phyloP scores from a whole-genome alignment of 257 asterid genomes.

The Lithospermum erythrorhizon region DNA sequence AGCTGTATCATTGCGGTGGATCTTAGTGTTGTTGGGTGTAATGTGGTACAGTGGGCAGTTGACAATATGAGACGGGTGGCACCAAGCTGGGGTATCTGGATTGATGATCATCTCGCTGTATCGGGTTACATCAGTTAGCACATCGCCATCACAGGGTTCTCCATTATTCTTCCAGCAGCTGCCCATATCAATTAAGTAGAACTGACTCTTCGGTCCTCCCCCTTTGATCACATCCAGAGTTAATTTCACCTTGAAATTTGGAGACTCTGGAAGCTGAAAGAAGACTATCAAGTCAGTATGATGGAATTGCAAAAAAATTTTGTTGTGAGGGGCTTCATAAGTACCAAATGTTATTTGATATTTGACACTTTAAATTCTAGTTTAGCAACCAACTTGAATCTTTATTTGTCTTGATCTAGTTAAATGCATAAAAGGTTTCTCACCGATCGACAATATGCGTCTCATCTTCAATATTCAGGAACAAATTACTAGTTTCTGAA shows the following conservation, averaged over 20 bases:
- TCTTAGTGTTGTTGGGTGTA: conserved; percentile 33
- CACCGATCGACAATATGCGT: too few relatives aligned
- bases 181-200: conserved; percentile 62
- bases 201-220: conserved; percentile 61
- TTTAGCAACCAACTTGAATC: too few relatives aligned
- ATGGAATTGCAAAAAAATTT: background rate
- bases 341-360: too few relatives aligned
- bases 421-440: too few relatives aligned
- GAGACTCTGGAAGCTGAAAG: conserved; percentile 49
- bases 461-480: too few relatives aligned
- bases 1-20: conserved; percentile 33
- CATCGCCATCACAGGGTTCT: conserved; percentile 49
- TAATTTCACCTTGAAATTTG: conserved; percentile 47
- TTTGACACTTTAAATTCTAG: too few relatives aligned
- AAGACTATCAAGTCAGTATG: background rate
- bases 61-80: conserved; percentile 31
- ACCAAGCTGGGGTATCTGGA: conserved; percentile 51
- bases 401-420: too few relatives aligned
- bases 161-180: conserved; percentile 75
- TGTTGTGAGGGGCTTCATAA: too few relatives aligned
- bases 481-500: background rate
- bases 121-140: conserved; percentile 42
- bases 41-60: conserved; percentile 64
- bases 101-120: conserved; percentile 61
- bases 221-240: conserved; percentile 40